A percentile compares a stretch with the other conserved stretches of the same genome.
Conservation (phyloP, 169 alveolate genomes). For the Prorocentrum cordatum region DNA sequence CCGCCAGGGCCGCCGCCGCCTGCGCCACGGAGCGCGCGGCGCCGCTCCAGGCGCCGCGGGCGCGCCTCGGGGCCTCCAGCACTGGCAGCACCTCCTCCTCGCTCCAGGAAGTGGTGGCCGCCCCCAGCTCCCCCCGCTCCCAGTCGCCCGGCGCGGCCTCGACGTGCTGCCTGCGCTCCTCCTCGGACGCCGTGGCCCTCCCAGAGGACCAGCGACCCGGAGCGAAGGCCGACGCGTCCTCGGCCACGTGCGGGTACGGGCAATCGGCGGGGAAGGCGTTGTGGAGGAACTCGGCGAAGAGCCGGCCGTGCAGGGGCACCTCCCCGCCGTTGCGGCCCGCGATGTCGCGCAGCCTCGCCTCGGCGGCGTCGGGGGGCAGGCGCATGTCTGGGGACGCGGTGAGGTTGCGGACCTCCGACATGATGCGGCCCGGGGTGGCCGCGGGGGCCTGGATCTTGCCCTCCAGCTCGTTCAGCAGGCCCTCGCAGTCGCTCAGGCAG, state of each 20-base stretch:
- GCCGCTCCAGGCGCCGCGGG: too few relatives aligned
- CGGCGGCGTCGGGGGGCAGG: not conserved
- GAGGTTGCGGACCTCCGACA: not conserved
- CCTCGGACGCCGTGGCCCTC: not conserved
- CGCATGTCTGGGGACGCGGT: conserved; percentile 2
- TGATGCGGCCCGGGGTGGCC: not conserved
- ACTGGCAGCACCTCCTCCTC: conserved; percentile 14
- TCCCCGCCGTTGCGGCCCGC: conserved; percentile 21
- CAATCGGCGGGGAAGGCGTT: conserved; percentile 40
- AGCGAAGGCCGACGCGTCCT: conserved; percentile 1
- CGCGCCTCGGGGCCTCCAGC: not conserved
- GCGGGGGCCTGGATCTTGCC: conserved; percentile 20
- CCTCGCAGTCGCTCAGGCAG: conserved; percentile 54
- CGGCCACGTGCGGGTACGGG: conserved; percentile 13
- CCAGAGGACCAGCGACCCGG: not conserved
- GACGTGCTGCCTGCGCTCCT: not conserved
- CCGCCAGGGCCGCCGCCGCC: too few relatives aligned
- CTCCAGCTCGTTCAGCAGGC: conserved; percentile 43
- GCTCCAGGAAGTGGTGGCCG: not conserved
- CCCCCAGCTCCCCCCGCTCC: not conserved
- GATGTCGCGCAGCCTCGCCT: not conserved
- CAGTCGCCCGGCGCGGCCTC: not conserved
- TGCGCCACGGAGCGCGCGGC: too few relatives aligned
- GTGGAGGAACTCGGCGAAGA: conserved; percentile 30
- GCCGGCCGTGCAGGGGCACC: conserved; percentile 44